Evolutionary conservation across 148 eudicot species (phyloP), one percentile per base, ranked within the genome.

Genomic region (Cornus suecica): DNA sequence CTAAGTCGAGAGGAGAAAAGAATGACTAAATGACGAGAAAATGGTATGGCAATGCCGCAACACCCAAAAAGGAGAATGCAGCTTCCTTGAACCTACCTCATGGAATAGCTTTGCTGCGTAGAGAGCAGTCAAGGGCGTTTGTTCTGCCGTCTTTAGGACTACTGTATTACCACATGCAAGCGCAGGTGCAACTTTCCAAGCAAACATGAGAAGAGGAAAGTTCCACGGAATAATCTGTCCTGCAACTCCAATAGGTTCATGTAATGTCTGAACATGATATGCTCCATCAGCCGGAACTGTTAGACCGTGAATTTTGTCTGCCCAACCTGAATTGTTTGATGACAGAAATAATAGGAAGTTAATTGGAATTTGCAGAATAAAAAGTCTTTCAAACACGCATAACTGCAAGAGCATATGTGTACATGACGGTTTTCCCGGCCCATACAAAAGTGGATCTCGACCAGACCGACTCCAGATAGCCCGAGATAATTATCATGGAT

Each of bases 181-280:
- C 10, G 81, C 81, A 24, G 81, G 81, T 1, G 77, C 81, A 9
- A 79, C 81, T 69, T 79, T 79, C 77, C 81, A 79, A 41, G 81
- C 81, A 74, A 79, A 79, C 81, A 79, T 73, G 69, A 79, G 0
- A 28, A 79, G 77, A 10, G 81, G 81, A 24, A 79, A 79, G 72
- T 79, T 79, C 81, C 81, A 79, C 1, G 81, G 77, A 67, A 79
- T 62, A 41, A 79, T 74, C 74, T 79, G 81, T 62, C 81, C 82
- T 14, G 78, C 82, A 15, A 79, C 82, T 15, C 82, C 82, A 5
- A 79, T 74, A 0, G 82, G 82, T 41, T 79, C 82, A 42, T 79
- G 82, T 66, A 79, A 64, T 13, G 77, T 71, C 73, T 79, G 82
- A 61, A 76, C 77, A 64, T 79, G 82, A 61, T 79, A 64, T 1